Evolutionary conservation across 495 filamentous ascomycete genomes (phyloP), one percentile per base, ranked within the genome.

Genomic region (Bathelium albidoporum): DNA sequence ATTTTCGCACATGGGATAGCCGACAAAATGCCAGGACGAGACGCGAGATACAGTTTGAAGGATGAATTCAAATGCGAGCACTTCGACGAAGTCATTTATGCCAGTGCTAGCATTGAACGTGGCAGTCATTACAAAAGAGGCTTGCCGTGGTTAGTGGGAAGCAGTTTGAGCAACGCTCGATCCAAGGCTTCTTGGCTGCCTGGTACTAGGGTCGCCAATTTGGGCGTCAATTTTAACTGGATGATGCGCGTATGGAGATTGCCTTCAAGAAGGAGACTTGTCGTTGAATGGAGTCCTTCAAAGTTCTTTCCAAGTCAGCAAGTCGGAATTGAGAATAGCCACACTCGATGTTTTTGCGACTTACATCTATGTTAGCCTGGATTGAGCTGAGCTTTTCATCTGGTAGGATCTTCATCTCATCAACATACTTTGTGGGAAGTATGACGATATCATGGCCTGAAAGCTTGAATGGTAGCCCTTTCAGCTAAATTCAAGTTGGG

Each of bases 211-310:
- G 28, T 28, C 11, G 32, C 61, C 16, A 63, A 44, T 26, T 45
- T 45, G 16, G 61, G 61, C 24, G 61, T 63, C 24, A 63, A 29
- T 20, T 63, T 63, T 2, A 26, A 18, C 29, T 63, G 61, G 5
- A 63, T 49, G 3, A n/a, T 49, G 7, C n/a, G 9, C 18, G 44
- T 49, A 49, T 49, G 44, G 4, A 49, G 22, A 49, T 49, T 9
- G 12, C 44, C 44, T 49, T 49, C 44, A 20, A 49, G 44, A 9
- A 49, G 18, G 18, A 49, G 7, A 20, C 18, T 49, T 49, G 44
- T 49, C 9, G 44, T 49, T 49, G 44, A 49, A 49, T 49, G n/a
- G 11, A 49, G 18, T 9, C 44, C 44, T 20, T 49, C 44, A 20
- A 49, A 49, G n/a, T 49, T 20, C 44, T 49, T 41, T 41, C 7